These are phyloP conservation scores for Ogataea paraovalis DNA, from an alignment of 805 yeast genomes.

Conservation along the genomic window DNA sequence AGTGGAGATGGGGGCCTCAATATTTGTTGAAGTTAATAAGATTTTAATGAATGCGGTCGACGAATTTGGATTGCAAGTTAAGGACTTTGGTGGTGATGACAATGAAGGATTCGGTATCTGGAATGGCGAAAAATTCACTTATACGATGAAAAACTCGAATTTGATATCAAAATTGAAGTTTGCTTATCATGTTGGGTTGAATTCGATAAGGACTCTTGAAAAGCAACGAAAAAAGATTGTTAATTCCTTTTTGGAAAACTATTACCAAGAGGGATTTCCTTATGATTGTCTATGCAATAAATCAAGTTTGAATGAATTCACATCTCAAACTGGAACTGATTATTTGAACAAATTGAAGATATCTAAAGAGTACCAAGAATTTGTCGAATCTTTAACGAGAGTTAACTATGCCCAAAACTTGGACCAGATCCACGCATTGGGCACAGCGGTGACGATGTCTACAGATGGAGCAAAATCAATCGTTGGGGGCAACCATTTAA, in stretches of 20 bases:
- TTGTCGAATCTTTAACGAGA: constrained; percentile 39
- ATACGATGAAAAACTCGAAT: constrained; percentile 5
- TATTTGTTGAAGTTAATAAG: constrained; percentile 38
- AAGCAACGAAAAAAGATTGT: constrained; percentile 17
- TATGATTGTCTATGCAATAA: constrained; percentile 26
- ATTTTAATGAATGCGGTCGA: constrained; percentile 36
- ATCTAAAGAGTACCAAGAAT: constrained; percentile 21
- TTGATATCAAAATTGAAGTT: background rate
- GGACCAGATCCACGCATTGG: constrained; percentile 41
- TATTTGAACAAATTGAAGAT: constrained; percentile 25
- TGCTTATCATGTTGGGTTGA: constrained; percentile 26
- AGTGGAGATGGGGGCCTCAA: constrained; percentile 44
- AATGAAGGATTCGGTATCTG: constrained; percentile 31
- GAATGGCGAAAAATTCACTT: constrained; percentile 32
- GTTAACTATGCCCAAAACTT: constrained; percentile 42
- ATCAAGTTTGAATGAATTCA: constrained; percentile 19
- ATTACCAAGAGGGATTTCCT: constrained; percentile 34
- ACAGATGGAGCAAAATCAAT: constrained; percentile 34
- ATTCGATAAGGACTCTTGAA: constrained; percentile 23
- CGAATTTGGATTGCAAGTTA: constrained; percentile 30
- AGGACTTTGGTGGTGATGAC: constrained; percentile 13
- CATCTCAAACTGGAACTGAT: constrained; percentile 23
- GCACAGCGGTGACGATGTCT: constrained; percentile 36
- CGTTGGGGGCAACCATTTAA: constrained; percentile 42
- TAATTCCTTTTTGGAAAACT: constrained; percentile 29